phyloP scores from a whole-genome alignment of 2,329 filamentous ascomycete genomes.

The Cordyceps cicadae region DNA sequence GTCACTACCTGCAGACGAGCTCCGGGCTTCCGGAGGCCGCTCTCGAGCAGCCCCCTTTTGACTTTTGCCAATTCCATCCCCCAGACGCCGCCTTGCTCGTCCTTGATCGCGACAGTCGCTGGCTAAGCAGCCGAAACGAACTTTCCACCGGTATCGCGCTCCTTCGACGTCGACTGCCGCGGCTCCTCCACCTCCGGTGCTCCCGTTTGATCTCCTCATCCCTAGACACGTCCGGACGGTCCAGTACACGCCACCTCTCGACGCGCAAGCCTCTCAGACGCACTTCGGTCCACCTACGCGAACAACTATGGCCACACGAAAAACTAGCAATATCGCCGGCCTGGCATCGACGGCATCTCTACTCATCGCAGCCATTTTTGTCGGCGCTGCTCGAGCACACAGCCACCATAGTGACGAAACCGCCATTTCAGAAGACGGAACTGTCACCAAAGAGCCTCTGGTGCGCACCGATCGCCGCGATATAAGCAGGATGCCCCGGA shows the following conservation, averaged over 20 bases:
- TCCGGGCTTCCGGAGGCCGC: not conserved
- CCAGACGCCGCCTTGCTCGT: not conserved
- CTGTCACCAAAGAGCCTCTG: conserved; percentile 64
- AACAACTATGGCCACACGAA: not conserved
- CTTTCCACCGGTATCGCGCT: no score
- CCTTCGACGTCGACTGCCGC: no score
- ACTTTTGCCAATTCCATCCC: not conserved
- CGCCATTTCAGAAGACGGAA: conserved; percentile 57
- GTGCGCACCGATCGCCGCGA: conserved; percentile 36
- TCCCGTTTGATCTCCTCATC: not conserved
- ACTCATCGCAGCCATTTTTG: conserved; percentile 12
- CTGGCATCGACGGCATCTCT: not conserved
- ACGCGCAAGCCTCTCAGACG: not conserved
- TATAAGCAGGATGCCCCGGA: not conserved
- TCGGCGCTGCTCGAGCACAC: conserved; percentile 29
- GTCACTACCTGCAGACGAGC: not conserved
- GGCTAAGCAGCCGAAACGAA: no score
- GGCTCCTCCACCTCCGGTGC: not conserved
- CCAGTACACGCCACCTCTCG: not conserved
- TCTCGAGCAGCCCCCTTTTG: not conserved
- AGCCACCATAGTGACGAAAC: conserved; percentile 41
- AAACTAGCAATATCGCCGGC: not conserved
- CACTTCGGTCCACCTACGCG: not conserved
- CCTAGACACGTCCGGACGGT: not conserved
- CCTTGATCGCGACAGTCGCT: not conserved